Evolutionary conservation across 495 filamentous ascomycete species (phyloP).

Genomic region (Hypoxylon fragiforme): DNA sequence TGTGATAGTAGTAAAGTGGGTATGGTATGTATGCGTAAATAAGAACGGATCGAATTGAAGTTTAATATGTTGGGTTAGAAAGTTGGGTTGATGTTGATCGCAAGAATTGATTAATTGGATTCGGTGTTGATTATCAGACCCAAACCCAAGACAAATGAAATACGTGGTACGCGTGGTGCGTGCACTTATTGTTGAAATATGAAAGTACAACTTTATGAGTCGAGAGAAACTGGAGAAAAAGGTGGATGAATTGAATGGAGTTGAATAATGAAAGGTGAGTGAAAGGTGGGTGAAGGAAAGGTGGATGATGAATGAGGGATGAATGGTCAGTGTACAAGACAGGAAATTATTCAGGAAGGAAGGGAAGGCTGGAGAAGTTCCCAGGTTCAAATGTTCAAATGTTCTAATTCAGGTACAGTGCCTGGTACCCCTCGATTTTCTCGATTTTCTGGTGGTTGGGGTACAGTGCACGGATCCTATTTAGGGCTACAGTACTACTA

Average conservation of each 20-base stretch:
- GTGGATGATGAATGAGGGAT: neutral
- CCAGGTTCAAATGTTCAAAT: too few relatives aligned
- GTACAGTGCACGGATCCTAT: slow-evolving; percentile 21
- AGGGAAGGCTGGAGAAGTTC: slow-evolving; percentile 6
- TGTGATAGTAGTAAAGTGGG: neutral
- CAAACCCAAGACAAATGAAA: too few relatives aligned
- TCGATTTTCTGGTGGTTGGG: slow-evolving; percentile 1
- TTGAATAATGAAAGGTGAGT: neutral
- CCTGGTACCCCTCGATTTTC: neutral
- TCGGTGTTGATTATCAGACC: neutral
- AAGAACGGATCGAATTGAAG: neutral
- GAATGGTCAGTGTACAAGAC: neutral
- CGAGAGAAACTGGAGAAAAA: neutral
- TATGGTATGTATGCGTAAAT: neutral
- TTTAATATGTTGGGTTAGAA: neutral
- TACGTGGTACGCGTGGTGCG: neutral
- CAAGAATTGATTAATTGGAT: neutral
- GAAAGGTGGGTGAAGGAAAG: neutral
- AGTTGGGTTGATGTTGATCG: neutral
- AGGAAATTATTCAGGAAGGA: neutral
- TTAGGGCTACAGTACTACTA: slow-evolving; percentile 35
- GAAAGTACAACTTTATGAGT: neutral
- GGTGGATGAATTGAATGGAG: neutral
- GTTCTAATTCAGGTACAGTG: neutral
- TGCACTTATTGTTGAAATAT: neutral